phyloP scores from a whole-genome alignment of 371 early-diverging fungal species.

The Mortierella polycephala region DNA sequence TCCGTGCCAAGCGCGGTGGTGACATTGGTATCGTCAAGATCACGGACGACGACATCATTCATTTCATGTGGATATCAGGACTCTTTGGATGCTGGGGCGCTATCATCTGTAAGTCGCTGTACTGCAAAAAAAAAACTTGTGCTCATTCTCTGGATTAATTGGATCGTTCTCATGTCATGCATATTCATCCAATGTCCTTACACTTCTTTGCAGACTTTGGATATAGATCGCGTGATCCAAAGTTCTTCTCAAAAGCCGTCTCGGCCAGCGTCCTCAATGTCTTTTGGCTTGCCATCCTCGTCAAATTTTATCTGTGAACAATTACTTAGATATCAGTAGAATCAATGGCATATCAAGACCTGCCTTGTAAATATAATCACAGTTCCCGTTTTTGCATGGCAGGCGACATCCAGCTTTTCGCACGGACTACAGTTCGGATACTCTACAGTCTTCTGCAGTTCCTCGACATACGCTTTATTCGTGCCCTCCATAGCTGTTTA shows the following conservation, averaged over 20 bases:
- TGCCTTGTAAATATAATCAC: no score
- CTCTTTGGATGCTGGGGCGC: constrained; percentile 43
- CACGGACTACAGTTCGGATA: no score
- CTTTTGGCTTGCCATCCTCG: constrained; percentile 34
- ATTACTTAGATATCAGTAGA: neutral
- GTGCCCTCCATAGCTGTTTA: no score
- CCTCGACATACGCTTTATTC: no score
- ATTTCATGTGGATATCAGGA: constrained; percentile 38
- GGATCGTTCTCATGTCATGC: no score
- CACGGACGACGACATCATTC: constrained; percentile 38
- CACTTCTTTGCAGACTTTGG: constrained; percentile 20
- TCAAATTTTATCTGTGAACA: constrained; percentile 31
- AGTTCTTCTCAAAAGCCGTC: constrained; percentile 26
- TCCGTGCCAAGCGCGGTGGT: constrained; percentile 28
- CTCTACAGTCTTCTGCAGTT: no score
- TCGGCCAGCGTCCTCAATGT: constrained; percentile 24
- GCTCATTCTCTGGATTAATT: neutral
- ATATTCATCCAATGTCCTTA: no score
- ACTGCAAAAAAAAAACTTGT: neutral
- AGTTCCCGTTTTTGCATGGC: no score
- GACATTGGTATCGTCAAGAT: constrained; percentile 49
- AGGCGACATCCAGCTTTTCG: no score
- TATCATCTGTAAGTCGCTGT: constrained; percentile 29
- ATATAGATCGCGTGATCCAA: constrained; percentile 22
- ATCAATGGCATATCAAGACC: neutral